Evolutionary conservation across 345 rosid species (phyloP).

Genomic region (Salix caprea): DNA sequence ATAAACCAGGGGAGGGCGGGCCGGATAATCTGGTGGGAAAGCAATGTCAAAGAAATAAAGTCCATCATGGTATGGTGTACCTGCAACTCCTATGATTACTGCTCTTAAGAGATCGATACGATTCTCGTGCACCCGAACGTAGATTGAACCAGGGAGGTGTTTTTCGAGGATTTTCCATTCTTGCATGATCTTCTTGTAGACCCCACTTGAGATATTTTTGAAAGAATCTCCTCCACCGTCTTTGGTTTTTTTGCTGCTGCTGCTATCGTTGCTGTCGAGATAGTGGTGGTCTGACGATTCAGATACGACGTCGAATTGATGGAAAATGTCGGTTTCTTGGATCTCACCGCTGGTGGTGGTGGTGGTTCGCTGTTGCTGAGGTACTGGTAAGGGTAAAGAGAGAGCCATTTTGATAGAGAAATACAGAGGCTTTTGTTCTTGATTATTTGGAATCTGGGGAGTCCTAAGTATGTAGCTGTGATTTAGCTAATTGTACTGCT

Average conservation of each 20-base stretch:
- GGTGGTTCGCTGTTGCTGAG: background rate
- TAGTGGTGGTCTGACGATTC: conserved; percentile 39
- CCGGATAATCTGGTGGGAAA: conserved; percentile 51
- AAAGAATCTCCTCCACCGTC: conserved; percentile 2
- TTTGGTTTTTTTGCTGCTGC: background rate
- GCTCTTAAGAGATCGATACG: conserved; percentile 48
- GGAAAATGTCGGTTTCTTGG: conserved; percentile 24
- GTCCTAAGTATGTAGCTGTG: no score
- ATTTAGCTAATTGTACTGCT: no score
- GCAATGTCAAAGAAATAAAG: conserved; percentile 61
- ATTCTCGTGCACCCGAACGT: conserved; percentile 51
- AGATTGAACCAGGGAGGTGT: conserved; percentile 47
- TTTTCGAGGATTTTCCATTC: conserved; percentile 52
- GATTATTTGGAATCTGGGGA: background rate
- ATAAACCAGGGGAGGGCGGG: conserved; percentile 39
- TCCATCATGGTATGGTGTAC: conserved; percentile 64
- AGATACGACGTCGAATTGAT: conserved; percentile 36
- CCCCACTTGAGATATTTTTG: conserved; percentile 12
- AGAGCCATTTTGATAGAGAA: conserved; percentile 15
- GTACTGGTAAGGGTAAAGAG: background rate
- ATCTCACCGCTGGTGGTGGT: conserved; percentile 1
- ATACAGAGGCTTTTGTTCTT: background rate
- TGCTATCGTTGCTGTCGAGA: background rate
- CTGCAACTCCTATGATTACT: conserved; percentile 45
- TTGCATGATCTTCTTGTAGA: conserved; percentile 42